Evolutionary conservation across 345 rosid species (phyloP), one percentile per base, ranked within the genome.

Genomic region (Stellera chamaejasme): DNA sequence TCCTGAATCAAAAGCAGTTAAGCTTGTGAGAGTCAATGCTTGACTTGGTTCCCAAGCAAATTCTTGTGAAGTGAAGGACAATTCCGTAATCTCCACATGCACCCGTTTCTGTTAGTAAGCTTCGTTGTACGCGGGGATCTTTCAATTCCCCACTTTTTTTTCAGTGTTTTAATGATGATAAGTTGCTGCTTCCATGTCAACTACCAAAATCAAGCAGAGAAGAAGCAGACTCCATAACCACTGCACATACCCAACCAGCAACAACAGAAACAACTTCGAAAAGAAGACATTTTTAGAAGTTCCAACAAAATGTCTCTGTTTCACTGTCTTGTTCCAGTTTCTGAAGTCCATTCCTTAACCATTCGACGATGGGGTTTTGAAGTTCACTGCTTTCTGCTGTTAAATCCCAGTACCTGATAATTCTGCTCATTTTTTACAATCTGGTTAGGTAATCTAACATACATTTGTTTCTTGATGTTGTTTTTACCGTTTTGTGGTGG

Each of bases 211-310:
- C 51, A 23, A 44, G 23, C 23, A 45, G 54, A 47, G 58, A 23
- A 45, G 69, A 62, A 55, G 62, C 42, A 43, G 74, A 64, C 70
- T 25, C 76, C 68, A 64, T 59, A 73, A 62, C 75, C 72, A 60
- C 64, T 42, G 27, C 45, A 28, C n/a, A 45, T 27, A 36, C 49
- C 26, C 57, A 48, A 48, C 14, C 14, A 10, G 11, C 41, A 59
- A 63, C 53, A 52, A 43, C 27, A 45, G 25, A 11, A 28, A 25
- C 11, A 48, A 23, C 27, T 52, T 16, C 26, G 6, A 19, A 19
- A 14, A 45, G 48, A 56, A 52, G 26, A 50, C 1, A 32, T 32
- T 32, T 32, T 32, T 8, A 11, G 50, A 56, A 51, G 27, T 39
- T 2, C 27, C 45, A 12, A 39, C 13, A 36, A 26, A 14, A 42